A percentile compares a stretch with the other conserved stretches of the same genome.
These are phyloP conservation scores for Jimgerdemannia lactiflua DNA, from an alignment of 192 early-diverging fungal species.

Conservation along the genomic window DNA sequence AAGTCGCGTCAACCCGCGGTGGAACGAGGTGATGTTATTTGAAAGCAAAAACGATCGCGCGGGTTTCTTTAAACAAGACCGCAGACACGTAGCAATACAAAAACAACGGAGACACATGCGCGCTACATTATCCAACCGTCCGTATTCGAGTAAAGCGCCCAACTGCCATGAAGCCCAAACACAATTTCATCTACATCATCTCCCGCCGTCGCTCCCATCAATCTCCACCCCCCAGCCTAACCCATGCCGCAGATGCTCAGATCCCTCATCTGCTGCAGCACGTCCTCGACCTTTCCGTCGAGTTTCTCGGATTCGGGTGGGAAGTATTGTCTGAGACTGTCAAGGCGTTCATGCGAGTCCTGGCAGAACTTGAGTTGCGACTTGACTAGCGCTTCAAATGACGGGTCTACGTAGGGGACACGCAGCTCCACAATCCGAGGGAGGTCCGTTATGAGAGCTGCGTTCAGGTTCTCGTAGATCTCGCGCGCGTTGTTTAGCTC, in stretches of 20 bases:
- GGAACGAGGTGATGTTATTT: no score
- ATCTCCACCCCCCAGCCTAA: constrained; percentile 16
- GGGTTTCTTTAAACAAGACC: no score
- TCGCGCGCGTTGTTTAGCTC: constrained; percentile 72
- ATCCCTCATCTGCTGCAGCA: constrained; percentile 87
- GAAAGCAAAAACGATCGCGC: no score
- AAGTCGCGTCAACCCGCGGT: no score
- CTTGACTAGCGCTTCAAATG: constrained; percentile 95
- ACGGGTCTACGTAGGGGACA: constrained; percentile 90
- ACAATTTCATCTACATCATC: no score
- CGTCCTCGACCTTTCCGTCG: constrained; percentile 76
- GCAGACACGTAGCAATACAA: no score
- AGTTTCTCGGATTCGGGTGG: constrained; percentile 54
- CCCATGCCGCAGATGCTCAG: constrained; percentile 84
- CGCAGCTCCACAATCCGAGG: constrained; percentile 88
- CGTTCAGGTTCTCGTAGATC: constrained; percentile 81
- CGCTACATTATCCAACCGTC: no score
- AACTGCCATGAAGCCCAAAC: no score
- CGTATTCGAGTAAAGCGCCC: no score
- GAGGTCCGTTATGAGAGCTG: constrained; percentile 77
- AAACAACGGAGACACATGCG: no score
- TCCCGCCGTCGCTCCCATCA: neutral
- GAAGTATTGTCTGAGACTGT: constrained; percentile 58
- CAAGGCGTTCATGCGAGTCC: constrained; percentile 73
- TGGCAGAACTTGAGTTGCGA: constrained; percentile 90